Evolutionary conservation across 768 basidiomycete species (phyloP), one percentile per base, ranked within the genome.

Genomic region (Suillus spraguei): DNA sequence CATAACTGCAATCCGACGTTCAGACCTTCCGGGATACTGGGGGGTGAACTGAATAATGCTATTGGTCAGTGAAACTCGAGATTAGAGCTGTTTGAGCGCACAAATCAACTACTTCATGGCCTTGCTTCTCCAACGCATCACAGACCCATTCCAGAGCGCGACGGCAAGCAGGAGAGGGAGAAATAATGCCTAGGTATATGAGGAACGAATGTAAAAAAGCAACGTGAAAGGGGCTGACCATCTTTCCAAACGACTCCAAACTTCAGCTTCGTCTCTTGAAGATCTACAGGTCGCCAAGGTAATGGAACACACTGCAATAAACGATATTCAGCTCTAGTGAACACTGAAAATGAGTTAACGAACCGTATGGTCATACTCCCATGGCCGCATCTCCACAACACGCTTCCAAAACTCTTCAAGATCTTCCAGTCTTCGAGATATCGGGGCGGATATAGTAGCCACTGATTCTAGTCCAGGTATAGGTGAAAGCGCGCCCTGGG

Each of bases 1-100:
- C 82, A 71, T 22, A 87, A 71, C 64, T 87, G 82, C 65, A 86
- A 81, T 11, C 83, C 85, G 36, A 84, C 78, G 59, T 78, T 75
- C 24, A 85, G 71, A n/a, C 85, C 82, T 52, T 81, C 77, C n/a
- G 74, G 66, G 32, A 86, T 77, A 58, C 79, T 72, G n/a, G 87
- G 86, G 33, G 86, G 77, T 11, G 64, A 67, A 60, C 81, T 81
- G 46, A 38, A 17, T 20, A 10, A 49, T n/a, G 28, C 56, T 2
- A 4, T 41, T 42, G 22, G 38, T 60, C 32, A 53, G 39, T 3
- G 22, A 28, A 39, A 28, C 11, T 56, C 22, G 14, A 28, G 20
- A 65, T n/a, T 17, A 36, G 8, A 62, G 5, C n/a, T n/a, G 32
- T 4, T 4, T 17, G 14, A 60, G 63, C 72, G 38, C 62, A 80